Evolutionary conservation across 305 asterid species (phyloP).

Genomic region (Euphrasia arctica): DNA sequence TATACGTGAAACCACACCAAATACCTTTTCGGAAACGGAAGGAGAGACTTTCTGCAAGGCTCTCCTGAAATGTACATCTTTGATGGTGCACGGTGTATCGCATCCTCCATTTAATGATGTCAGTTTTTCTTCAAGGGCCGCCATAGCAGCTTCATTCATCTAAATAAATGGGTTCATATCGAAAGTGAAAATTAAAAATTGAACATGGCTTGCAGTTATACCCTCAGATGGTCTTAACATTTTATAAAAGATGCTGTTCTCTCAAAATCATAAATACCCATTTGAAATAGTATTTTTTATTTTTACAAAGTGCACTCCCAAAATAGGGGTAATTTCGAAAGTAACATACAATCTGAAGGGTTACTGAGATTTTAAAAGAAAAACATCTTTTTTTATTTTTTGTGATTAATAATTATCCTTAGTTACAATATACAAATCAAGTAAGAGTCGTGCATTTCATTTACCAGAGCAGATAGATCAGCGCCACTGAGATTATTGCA

Average conservation of each 20-base stretch:
- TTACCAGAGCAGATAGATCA: conserved; percentile 72
- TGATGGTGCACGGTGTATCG: conserved; percentile 41
- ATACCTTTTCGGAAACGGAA: conserved; percentile 66
- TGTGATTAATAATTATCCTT: background rate
- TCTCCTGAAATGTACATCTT: conserved; percentile 51
- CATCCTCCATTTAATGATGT: conserved; percentile 22
- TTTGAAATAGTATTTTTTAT: background rate
- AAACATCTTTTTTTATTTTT: background rate
- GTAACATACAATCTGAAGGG: background rate
- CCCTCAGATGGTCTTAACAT: background rate
- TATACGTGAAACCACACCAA: background rate
- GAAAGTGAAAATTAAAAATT: background rate
- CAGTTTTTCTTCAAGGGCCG: conserved; percentile 50
- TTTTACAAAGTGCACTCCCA: background rate
- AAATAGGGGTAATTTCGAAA: background rate
- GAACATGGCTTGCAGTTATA: background rate
- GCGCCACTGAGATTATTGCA: conserved; percentile 86
- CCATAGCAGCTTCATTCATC: conserved; percentile 72
- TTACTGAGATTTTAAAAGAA: background rate
- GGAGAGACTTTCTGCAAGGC: conserved; percentile 59
- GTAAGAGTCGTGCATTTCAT: conserved; percentile 6
- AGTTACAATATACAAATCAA: conserved; percentile 3
- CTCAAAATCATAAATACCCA: background rate
- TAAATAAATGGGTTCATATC: conserved; percentile 14
- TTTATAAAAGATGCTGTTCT: background rate